Evolutionary conservation across 2,329 filamentous ascomycete genomes (phyloP), one percentile per base, ranked within the genome.

Genomic region (Fusarium torulosum): DNA sequence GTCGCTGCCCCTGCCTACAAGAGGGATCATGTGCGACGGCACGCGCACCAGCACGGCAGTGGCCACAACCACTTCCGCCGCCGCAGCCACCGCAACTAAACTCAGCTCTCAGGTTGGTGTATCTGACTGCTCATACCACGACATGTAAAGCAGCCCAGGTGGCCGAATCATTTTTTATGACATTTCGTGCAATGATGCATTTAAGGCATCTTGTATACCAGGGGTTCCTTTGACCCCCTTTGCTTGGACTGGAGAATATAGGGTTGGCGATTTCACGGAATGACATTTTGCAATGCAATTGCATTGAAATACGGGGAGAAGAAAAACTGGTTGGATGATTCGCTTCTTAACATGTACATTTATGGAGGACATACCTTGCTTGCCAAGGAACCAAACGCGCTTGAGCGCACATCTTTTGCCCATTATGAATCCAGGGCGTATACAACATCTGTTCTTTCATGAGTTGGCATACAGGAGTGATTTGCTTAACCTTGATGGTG

Each of bases 1-100:
- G 44, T 52, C n/a, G 49, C 52, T 4, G 53, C 69, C 31, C 37
- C 52, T 38, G 46, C 37, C 21, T 69, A 67, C 64, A 77, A 77
- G 67, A 66, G 68, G 59, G 64, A 73, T 35, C 58, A 59, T 8
- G 43, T 54, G 10, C 77, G 78, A 57, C 78, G 80, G 57, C 78
- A 81, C 66, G 63, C 72, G 19, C 79, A 79, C 63, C 74, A 78
- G 59, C 80, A 82, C 23, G 62, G 53, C 37, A 65, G 41, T 38
- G 66, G 66, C 50, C 59, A 66, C 31, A 62, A 40, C 43, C 66
- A 69, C 25, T 37, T 69, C 53, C 66, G 58, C 37, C 66, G 66
- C 69, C 78, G 76, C 44, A 72, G 71, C 67, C 72, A 70, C 53
- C 76, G 63, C 38, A 69, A 72, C 54, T 78, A 74, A 72, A 53